Conservation (phyloP, 2,329 filamentous ascomycete genomes). For the Cladophialophora immunda region DNA sequence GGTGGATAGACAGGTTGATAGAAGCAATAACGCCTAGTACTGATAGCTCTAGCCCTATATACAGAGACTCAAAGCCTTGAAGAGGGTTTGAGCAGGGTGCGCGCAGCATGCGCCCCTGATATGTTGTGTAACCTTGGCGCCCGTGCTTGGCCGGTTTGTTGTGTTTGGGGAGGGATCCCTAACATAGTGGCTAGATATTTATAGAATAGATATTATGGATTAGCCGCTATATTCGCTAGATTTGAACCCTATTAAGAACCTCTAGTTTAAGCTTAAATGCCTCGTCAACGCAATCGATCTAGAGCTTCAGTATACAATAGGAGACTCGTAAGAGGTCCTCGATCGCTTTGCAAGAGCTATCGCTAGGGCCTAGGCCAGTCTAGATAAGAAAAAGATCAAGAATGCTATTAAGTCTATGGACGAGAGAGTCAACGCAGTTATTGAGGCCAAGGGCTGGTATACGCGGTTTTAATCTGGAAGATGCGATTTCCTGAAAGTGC, state of each 20-base stretch:
- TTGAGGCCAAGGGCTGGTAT: background rate
- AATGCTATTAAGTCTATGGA: background rate
- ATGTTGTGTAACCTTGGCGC: no score
- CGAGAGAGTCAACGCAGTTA: background rate
- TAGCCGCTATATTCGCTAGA: background rate
- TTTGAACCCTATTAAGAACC: background rate
- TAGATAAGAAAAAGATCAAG: background rate
- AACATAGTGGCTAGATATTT: background rate
- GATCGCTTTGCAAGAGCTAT: background rate
- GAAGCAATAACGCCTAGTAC: no score
- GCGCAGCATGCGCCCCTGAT: no score
- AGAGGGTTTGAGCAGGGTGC: no score
- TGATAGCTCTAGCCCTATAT: no score
- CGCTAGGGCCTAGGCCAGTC: background rate
- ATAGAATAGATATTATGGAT: background rate
- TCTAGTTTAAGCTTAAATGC: constrained; percentile 6
- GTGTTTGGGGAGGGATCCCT: no score
- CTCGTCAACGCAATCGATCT: background rate
- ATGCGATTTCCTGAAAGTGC: background rate
- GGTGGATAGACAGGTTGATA: no score
- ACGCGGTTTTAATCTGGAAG: background rate
- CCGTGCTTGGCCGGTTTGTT: no score
- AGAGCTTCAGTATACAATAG: background rate
- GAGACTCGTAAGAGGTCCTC: background rate
- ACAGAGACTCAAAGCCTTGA: no score